phyloP scores from a whole-genome alignment of 192 early-diverging fungal species.

The Dispira parvispora region DNA sequence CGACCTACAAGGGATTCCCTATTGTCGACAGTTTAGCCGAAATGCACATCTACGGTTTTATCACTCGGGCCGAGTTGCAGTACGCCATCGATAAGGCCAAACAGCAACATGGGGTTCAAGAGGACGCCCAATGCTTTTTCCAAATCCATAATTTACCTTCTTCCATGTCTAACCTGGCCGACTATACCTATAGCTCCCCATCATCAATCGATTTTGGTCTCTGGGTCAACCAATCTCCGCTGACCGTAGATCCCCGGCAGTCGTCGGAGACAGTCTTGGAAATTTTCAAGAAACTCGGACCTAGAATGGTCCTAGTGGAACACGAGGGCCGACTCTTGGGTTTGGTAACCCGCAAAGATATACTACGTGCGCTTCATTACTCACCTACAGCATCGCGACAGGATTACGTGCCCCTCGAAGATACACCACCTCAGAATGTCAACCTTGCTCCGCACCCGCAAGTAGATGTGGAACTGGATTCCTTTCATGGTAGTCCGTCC shows the following conservation, averaged over 20 bases:
- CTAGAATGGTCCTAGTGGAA: slow-evolving; percentile 51
- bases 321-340: slow-evolving; percentile 44
- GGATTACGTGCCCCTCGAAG: neutral
- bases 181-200: slow-evolving; percentile 10
- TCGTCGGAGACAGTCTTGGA: slow-evolving; percentile 59
- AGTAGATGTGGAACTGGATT: neutral
- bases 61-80: slow-evolving; percentile 37
- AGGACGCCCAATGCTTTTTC: slow-evolving; percentile 33
- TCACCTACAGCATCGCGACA: neutral
- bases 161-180: slow-evolving; percentile 31
- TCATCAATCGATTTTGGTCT: slow-evolving; percentile 13
- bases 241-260: slow-evolving; percentile 48
- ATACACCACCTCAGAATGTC: neutral
- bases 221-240: slow-evolving; percentile 37
- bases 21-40: slow-evolving; percentile 45
- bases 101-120: slow-evolving; percentile 22
- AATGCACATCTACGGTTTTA: slow-evolving; percentile 52
- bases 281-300: slow-evolving; percentile 73
- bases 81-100: slow-evolving; percentile 40
- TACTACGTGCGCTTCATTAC: slow-evolving; percentile 21
- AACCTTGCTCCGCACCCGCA: neutral
- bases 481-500: neutral
- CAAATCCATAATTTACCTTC: slow-evolving; percentile 29
- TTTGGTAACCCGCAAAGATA: slow-evolving; percentile 60
- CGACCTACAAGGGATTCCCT: slow-evolving; percentile 50